Conservation (phyloP, 2,329 filamentous ascomycete genomes). For the Geosmithia flava region DNA sequence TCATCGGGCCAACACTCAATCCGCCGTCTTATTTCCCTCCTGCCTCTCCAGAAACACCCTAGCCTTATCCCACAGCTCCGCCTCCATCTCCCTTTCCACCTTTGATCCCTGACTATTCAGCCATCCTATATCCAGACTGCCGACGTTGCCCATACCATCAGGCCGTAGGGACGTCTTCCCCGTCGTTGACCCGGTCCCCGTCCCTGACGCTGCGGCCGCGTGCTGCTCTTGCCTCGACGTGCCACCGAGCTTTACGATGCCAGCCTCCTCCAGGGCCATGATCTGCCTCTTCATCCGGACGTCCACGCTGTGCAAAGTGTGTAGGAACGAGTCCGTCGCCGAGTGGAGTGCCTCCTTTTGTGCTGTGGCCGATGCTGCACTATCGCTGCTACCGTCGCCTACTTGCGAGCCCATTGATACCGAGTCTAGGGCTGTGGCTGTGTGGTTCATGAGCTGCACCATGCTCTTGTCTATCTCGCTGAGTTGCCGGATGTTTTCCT, state of each 20-base stretch:
- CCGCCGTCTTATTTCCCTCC: slow-evolving; percentile 7
- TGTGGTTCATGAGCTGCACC: slow-evolving; percentile 27
- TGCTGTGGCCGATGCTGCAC: slow-evolving; percentile 13
- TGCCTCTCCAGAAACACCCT: slow-evolving; percentile 22
- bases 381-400: neutral
- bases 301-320: slow-evolving; percentile 60
- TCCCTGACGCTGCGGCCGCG: slow-evolving; percentile 14
- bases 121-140: slow-evolving; percentile 70
- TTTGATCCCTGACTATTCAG: slow-evolving; percentile 76
- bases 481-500: slow-evolving; percentile 71
- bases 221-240: slow-evolving; percentile 17
- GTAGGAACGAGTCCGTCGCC: slow-evolving; percentile 56
- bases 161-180: slow-evolving; percentile 32
- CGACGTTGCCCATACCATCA: slow-evolving; percentile 41
- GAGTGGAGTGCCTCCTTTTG: slow-evolving; percentile 45
- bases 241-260: slow-evolving; percentile 45
- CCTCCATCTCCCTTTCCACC: slow-evolving; percentile 73
- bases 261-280: slow-evolving; percentile 69
- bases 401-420: slow-evolving; percentile 22
- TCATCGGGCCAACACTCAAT: too few relatives aligned
- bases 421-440: slow-evolving; percentile 30
- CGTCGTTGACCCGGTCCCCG: neutral
- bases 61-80: slow-evolving; percentile 55
- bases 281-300: slow-evolving; percentile 56
- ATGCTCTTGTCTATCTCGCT: slow-evolving; percentile 60